Base-by-base conservation (phyloP, 805 yeast species). In the Ogataea polymorpha region DNA sequence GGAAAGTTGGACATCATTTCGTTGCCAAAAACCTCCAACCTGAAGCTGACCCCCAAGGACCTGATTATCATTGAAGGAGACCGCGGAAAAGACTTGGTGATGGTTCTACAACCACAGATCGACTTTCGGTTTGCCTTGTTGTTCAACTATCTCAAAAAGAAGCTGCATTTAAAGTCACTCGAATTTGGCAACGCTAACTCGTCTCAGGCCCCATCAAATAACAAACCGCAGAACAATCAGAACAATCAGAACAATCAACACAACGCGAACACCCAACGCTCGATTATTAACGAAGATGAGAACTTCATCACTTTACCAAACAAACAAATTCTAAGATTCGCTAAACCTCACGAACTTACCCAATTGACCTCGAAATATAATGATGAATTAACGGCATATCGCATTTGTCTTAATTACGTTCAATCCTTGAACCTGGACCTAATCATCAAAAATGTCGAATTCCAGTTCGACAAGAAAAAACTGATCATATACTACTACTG, bases 1-100 rank as follows among this genome's bases (percentile, higher is more conserved):
- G 66, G 67, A 63, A 38, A 81, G 58, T 67, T 82, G 51, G 95
- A 86, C 59, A 71, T 85, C 23, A 68, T 83, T 29, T 79, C 87
- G 2, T 75, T 79, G 24, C 85, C 88, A 3, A 72, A 74, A 44
- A 76, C 75, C 51, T 75, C 88, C 11, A 83, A 82, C 53, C 66
- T 85, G 36, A 62, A 63, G 36, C 65, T 85, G 45, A 72, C 70
- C 46, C 69, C 75, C 32, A 70, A 76, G 41, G 93, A 86, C 61
- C 69, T 85, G 55, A 85, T 84, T 8, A 79, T 85, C 14, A 82
- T 83, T 42, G 93, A 86, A 63, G 95, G 93, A 40, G 95, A 86
- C 58, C 70, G 93, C 46, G 95, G 95, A 21, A 82, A 82, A 53
- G 95, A 86, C 60, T 61, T 86, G 48, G 91, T 81, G 8, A 75